Evolutionary conservation across 352 stramenopile species (phyloP).

Genomic region (Vaucheria bursata): DNA sequence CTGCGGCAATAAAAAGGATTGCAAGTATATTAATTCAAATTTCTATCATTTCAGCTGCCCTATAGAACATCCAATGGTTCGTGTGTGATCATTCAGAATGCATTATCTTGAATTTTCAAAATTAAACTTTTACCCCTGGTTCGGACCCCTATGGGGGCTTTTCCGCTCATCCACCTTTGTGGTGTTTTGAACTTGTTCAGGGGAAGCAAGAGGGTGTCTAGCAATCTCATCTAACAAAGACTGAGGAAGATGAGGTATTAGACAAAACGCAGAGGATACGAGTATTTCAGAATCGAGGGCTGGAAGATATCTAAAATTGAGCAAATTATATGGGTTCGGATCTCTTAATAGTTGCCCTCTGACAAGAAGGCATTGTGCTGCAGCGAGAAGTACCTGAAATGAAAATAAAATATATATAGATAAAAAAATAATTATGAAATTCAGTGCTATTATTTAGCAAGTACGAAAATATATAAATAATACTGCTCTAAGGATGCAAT

Average conservation of each 20-base stretch:
- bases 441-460: too few species aligned
- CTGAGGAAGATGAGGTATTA: constrained; percentile 70
- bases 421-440: too few species aligned
- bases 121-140: too few species aligned
- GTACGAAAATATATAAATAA: too few species aligned
- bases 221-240: constrained; percentile 72
- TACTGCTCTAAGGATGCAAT: too few species aligned
- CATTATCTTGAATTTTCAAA: too few species aligned
- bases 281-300: constrained; percentile 68
- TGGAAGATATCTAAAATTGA: constrained; percentile 68
- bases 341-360: constrained; percentile 59
- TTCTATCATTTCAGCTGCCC: too few species aligned
- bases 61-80: too few species aligned
- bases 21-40: too few species aligned
- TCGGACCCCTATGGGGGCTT: too few species aligned
- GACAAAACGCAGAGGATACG: constrained; percentile 63
- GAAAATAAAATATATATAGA: background rate
- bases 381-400: constrained; percentile 5
- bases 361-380: constrained; percentile 58
- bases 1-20: too few species aligned
- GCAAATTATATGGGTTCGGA: constrained; percentile 57
- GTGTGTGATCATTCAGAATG: too few species aligned
- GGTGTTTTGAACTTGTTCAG: background rate
- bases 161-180: background rate
- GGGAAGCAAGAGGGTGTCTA: constrained; percentile 59